phyloP scores from a whole-genome alignment of 1,139 yeast genomes.

The Saccharomyces uvarum region DNA sequence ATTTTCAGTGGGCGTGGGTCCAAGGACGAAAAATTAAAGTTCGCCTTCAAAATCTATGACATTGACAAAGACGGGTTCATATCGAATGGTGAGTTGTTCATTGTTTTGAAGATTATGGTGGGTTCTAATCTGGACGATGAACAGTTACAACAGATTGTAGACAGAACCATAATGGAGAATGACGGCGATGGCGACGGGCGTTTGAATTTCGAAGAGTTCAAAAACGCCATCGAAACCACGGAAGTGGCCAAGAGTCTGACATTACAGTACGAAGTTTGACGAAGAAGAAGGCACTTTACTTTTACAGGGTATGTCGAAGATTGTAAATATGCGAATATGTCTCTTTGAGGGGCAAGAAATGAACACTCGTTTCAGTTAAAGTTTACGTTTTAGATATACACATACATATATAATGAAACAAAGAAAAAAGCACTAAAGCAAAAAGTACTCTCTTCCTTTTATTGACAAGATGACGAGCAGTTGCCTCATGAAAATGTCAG shows the following conservation, averaged over 20 bases:
- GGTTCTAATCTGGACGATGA: slow-evolving; percentile 81
- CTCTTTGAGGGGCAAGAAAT: background rate
- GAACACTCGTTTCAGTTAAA: background rate
- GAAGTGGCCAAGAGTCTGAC: slow-evolving; percentile 57
- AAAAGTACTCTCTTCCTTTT: background rate
- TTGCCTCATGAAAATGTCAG: no score
- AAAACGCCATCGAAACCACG: slow-evolving; percentile 60
- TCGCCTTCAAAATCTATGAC: slow-evolving; percentile 91
- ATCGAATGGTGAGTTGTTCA: slow-evolving; percentile 88
- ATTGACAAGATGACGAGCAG: background rate
- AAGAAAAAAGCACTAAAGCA: background rate
- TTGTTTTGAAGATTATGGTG: slow-evolving; percentile 94
- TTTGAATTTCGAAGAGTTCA: slow-evolving; percentile 81
- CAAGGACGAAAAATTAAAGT: slow-evolving; percentile 71
- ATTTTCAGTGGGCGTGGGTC: slow-evolving; percentile 88
- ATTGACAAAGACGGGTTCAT: slow-evolving; percentile 92
- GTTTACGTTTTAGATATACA: background rate
- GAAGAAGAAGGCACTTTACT: background rate
- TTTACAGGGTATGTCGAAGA: background rate
- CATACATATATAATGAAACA: background rate
- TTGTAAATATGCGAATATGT: background rate
- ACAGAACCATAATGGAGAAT: slow-evolving; percentile 90
- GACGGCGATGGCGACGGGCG: slow-evolving; percentile 88
- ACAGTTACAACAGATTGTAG: slow-evolving; percentile 91
- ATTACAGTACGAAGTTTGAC: slow-evolving; percentile 28